Conservation (phyloP, 225 moss, liverwort and hornwort genomes). For the Marchantia paleacea region DNA sequence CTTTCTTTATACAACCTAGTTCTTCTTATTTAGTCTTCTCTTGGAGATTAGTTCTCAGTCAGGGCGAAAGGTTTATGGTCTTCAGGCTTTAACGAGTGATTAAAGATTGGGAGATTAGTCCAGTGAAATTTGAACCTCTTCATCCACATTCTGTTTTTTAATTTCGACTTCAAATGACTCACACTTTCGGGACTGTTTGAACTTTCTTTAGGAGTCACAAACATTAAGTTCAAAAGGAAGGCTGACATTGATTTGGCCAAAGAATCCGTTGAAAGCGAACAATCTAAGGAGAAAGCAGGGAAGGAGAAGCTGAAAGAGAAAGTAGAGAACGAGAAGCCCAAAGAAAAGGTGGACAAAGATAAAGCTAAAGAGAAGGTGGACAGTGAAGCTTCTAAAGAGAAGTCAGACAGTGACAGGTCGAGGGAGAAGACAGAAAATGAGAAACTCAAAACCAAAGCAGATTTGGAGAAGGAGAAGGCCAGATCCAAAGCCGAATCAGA, state of each 20-base stretch:
- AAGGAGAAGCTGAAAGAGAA: slow-evolving; percentile 12
- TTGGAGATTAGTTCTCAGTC: no score
- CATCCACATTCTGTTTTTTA: background rate
- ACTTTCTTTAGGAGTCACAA: slow-evolving; percentile 18
- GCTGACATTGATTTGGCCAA: slow-evolving; percentile 6
- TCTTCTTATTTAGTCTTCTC: no score
- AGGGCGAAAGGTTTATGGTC: no score
- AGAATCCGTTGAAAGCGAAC: slow-evolving; percentile 1
- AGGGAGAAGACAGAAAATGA: slow-evolving; percentile 20
- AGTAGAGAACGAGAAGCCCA: slow-evolving; percentile 21
- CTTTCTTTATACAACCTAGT: no score
- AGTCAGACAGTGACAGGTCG: slow-evolving; percentile 19
- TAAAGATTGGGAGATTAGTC: no score
- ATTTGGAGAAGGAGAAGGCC: slow-evolving; percentile 23
- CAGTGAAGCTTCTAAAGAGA: slow-evolving; percentile 16
- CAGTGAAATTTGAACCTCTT: background rate
- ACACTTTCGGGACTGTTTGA: background rate
- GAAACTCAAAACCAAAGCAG: slow-evolving; percentile 16
- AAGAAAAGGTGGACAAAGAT: slow-evolving; percentile 13
- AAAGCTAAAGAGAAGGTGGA: slow-evolving; percentile 13
- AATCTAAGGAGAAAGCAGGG: slow-evolving; percentile 17
- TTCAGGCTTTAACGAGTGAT: no score
- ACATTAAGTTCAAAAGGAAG: slow-evolving; percentile 35
- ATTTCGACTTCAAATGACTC: background rate
- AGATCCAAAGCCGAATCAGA: slow-evolving; percentile 5